Conservation (phyloP, 495 filamentous ascomycete genomes). For the Trichoderma reesei region DNA sequence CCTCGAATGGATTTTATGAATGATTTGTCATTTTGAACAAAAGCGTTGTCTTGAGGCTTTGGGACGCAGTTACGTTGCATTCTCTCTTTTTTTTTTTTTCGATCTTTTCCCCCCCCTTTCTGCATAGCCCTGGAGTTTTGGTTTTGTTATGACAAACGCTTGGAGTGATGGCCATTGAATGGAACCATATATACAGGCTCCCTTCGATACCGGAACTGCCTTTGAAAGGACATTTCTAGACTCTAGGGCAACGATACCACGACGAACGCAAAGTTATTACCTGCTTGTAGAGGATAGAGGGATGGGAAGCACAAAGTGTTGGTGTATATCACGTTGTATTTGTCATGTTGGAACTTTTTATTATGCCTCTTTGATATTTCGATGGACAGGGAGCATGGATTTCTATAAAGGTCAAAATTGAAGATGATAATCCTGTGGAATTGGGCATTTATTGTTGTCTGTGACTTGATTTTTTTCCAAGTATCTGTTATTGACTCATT, state of each 20-base stretch:
- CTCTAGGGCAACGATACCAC: slow-evolving; percentile 8
- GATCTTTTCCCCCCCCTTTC: background rate
- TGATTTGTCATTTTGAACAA: background rate
- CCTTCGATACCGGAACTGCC: background rate
- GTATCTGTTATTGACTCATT: too few species aligned
- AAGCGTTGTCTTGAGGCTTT: background rate
- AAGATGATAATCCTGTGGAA: too few species aligned
- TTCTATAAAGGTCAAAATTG: too few species aligned
- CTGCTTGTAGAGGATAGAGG: background rate
- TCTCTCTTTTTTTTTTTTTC: background rate
- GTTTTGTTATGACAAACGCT: background rate
- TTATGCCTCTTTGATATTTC: background rate
- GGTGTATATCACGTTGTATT: background rate
- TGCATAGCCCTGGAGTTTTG: slow-evolving; percentile 8
- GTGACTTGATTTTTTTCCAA: too few species aligned
- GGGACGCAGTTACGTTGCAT: background rate
- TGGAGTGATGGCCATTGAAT: background rate
- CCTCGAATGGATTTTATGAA: slow-evolving; percentile 2
- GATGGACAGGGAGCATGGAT: too few species aligned
- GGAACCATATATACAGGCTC: background rate
- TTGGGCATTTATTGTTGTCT: too few species aligned
- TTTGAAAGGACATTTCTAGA: slow-evolving; percentile 1
- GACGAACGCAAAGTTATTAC: slow-evolving; percentile 1
- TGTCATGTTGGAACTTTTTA: background rate
- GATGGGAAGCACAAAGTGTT: slow-evolving; percentile 1